Evolutionary conservation across 352 stramenopile species (phyloP).

Genomic region (Globisporangium acanthophoron): DNA sequence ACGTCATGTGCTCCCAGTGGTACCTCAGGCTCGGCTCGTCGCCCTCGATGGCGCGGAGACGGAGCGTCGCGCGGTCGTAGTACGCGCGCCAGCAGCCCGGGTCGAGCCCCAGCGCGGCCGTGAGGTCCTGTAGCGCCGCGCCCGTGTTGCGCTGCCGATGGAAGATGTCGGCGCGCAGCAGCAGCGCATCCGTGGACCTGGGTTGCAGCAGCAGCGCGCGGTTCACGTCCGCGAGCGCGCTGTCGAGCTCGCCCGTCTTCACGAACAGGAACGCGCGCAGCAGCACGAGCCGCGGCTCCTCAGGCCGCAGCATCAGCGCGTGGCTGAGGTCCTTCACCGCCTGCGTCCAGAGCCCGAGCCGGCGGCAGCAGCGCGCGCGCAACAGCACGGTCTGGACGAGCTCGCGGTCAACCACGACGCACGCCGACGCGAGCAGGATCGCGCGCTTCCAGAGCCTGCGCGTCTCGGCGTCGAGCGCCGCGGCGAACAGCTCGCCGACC

Average conservation of each 20-base stretch:
- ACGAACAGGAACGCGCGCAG: slow-evolving; percentile 50
- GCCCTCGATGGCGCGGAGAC: slow-evolving; percentile 57
- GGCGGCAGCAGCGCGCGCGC: slow-evolving; percentile 59
- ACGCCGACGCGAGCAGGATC: slow-evolving; percentile 66
- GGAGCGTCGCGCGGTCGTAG: slow-evolving; percentile 69
- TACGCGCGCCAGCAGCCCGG: slow-evolving; percentile 74
- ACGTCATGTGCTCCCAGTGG: slow-evolving; percentile 65
- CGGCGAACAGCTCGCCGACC: slow-evolving; percentile 55
- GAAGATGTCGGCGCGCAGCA: slow-evolving; percentile 65
- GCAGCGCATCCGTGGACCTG: slow-evolving; percentile 56
- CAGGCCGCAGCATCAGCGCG: slow-evolving; percentile 34
- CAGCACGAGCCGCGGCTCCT: slow-evolving; percentile 54
- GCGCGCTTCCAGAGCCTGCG: slow-evolving; percentile 64
- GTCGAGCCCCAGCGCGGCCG: slow-evolving; percentile 47
- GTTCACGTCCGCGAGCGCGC: slow-evolving; percentile 52
- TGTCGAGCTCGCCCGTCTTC: slow-evolving; percentile 48
- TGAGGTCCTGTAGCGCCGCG: slow-evolving; percentile 58
- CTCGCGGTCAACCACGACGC: slow-evolving; percentile 60
- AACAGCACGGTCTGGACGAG: slow-evolving; percentile 53
- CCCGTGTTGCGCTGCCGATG: slow-evolving; percentile 37
- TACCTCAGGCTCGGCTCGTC: slow-evolving; percentile 55
- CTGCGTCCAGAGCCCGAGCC: slow-evolving; percentile 67
- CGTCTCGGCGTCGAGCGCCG: slow-evolving; percentile 42
- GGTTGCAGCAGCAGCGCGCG: slow-evolving; percentile 52
- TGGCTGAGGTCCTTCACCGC: slow-evolving; percentile 63